Evolutionary conservation across 805 yeast species (phyloP), one percentile per base, ranked within the genome.

Genomic region (Ascoidea rubescens): DNA sequence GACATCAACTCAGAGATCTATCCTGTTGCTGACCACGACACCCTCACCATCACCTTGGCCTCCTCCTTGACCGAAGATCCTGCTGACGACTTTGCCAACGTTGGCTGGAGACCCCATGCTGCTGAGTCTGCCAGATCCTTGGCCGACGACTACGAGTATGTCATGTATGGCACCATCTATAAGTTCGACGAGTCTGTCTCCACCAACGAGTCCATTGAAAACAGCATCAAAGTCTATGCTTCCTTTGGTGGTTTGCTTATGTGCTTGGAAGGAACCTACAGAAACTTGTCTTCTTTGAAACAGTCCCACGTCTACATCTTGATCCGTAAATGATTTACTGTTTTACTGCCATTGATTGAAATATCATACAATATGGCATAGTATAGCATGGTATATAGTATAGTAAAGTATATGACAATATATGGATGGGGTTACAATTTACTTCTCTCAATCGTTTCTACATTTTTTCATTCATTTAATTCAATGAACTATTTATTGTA

Each of bases 71-170:
- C 75, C 46, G 79, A 71, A 5, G 68, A 69, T 7, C 68, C 63
- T 4, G 75, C 76, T 43, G 71, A 72, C 48, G 77, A 77, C 44
- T 59, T 65, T 64, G 56, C 71, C 55, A 73, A 71, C 62, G 64
- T 74, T 66, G 52, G 56, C 10, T 57, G 61, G 61, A 48, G n/a
- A 59, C 64, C 46, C 56, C 55, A 30, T 68, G 71, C 28, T 71
- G 74, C 74, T 71, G 6, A 73, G 62, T 72, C 74, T 17, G 96
- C 89, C 59, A 78, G 84, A 63, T 78, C 95, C 5, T 74, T 91
- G 61, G 96, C 96, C 58, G 97, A 91, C 66, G 98, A 93, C 64
- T 91, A 89, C 71, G 98, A 91, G 67, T 93, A 93, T 62, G 98
- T 93, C 58, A 91, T 93, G 98, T 82, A 90, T 66, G 99, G 99